A percentile compares a stretch with the other conserved stretches of the same genome.
Conservation (phyloP, 169 alveolate genomes). For the Eimeria zaria region DNA sequence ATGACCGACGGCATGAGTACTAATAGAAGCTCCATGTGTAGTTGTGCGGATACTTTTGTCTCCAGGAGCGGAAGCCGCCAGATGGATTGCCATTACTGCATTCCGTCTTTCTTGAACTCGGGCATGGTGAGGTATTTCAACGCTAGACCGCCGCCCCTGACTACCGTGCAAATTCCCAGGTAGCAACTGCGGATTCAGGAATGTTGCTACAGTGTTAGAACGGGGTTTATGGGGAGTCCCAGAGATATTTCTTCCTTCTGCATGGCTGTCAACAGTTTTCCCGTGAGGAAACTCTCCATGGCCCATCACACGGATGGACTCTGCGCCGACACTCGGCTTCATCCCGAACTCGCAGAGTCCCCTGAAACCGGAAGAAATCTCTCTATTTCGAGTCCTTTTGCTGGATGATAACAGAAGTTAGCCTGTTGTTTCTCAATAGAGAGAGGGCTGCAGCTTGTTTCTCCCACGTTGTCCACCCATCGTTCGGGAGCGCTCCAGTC, state of each 20-base stretch:
- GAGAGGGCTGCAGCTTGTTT: not conserved
- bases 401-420: not conserved
- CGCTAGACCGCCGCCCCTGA: constrained; percentile 25
- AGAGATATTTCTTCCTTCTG: not conserved
- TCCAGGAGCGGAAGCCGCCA: not conserved
- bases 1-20: not conserved
- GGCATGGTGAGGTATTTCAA: constrained; percentile 4
- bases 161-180: not conserved
- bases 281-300: not conserved
- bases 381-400: not conserved
- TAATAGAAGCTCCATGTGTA: not conserved
- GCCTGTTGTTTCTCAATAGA: constrained; percentile 5
- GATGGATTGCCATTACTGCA: not conserved
- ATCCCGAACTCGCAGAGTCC: constrained; percentile 25
- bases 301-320: constrained; percentile 23
- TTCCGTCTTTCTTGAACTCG: constrained; percentile 22
- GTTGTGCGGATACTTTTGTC: not conserved
- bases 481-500: not conserved
- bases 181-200: constrained; percentile 25
- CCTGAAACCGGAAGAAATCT: not conserved
- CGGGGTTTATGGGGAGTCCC: not conserved
- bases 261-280: not conserved
- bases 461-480: not conserved
- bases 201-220: constrained; percentile 64
- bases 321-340: constrained; percentile 71